Percentiles rank a stretch among this genome's conserved stretches.
Conservation (phyloP, 805 yeast species). For the Hanseniaspora hatyaiensis region DNA sequence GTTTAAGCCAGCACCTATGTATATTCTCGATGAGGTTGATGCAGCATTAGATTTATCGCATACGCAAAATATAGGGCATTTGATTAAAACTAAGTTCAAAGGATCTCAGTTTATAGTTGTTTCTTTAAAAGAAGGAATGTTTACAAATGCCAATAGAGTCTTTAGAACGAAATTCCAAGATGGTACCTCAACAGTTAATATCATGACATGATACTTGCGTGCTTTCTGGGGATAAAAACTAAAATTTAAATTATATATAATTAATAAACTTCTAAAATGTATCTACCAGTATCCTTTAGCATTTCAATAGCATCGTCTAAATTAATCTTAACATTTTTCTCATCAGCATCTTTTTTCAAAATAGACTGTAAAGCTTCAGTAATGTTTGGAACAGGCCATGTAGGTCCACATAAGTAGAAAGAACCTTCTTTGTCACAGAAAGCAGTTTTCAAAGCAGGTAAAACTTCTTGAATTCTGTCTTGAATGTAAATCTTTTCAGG, state of each 20-base stretch:
- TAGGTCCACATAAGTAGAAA: slow-evolving; percentile 95
- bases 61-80: slow-evolving; percentile 93
- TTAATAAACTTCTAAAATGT: slow-evolving; percentile 84
- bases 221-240: no score
- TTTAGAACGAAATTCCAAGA: slow-evolving; percentile 91
- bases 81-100: slow-evolving; percentile 86
- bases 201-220: slow-evolving; percentile 33
- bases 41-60: slow-evolving; percentile 96
- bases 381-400: slow-evolving; percentile 98
- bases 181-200: slow-evolving; percentile 84
- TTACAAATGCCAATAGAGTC: slow-evolving; percentile 88
- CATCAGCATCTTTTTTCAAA: slow-evolving; percentile 55
- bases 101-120: slow-evolving; percentile 96
- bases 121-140: slow-evolving; percentile 95
- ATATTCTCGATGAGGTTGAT: slow-evolving; percentile 93
- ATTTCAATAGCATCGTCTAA: slow-evolving; percentile 76
- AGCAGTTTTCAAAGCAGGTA: slow-evolving; percentile 64
- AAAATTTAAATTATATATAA: no score
- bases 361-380: slow-evolving; percentile 81
- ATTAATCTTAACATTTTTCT: slow-evolving; percentile 56
- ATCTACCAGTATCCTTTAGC: slow-evolving; percentile 83
- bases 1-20: slow-evolving; percentile 98
- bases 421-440: slow-evolving; percentile 70
- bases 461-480: slow-evolving; percentile 73
- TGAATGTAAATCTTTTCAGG: slow-evolving; percentile 89